Evolutionary conservation across 306 rosid species (phyloP), one percentile per base, ranked within the genome.

Genomic region (Prunus dulcis): DNA sequence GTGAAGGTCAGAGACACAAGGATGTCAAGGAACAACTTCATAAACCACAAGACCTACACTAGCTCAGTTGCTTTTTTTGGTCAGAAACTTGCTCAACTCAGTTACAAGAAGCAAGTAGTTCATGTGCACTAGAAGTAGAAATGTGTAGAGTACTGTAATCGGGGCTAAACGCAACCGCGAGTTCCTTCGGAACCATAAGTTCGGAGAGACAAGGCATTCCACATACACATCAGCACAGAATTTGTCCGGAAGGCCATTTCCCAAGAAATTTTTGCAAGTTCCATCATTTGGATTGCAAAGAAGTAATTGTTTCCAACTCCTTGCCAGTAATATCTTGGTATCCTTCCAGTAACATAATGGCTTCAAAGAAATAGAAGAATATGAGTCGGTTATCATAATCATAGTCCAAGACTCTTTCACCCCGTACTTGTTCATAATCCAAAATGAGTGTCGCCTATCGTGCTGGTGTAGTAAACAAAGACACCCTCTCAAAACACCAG

Each of bases 311-410:
- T n/a, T 56, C 41, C 22, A 49, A 45, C 55, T 57, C 62, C 76
- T 72, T 11, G 67, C 66, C 22, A 57, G 41, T 27, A 57, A 17
- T 9, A 72, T 57, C 56, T 57, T 72, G 55, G 32, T 57, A 22
- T 57, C 30, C 76, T 72, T 72, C 76, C 76, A 72, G 55, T 72
- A 20, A 57, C 67, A 72, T 41, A 72, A 57, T 22, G 76, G 67
- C 67, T 72, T 61, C 76, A 72, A 72, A 20, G 53, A 56, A 41
- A 25, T 13, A 15, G 66, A 62, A 3, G 20, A 41, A 18, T 57
- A 72, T 22, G 76, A 8, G 15, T 57, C 67, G 1, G 66, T 53
- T 22, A 72, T 72, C 65, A 57, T 41, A 15, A 72, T 57, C 53
- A 17, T 56, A 30, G 55, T 57, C 76, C 76, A 72, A 20, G 76